Evolutionary conservation across 495 filamentous ascomycete genomes (phyloP), one percentile per base, ranked within the genome.

Genomic region (Wilcoxina mikolae): DNA sequence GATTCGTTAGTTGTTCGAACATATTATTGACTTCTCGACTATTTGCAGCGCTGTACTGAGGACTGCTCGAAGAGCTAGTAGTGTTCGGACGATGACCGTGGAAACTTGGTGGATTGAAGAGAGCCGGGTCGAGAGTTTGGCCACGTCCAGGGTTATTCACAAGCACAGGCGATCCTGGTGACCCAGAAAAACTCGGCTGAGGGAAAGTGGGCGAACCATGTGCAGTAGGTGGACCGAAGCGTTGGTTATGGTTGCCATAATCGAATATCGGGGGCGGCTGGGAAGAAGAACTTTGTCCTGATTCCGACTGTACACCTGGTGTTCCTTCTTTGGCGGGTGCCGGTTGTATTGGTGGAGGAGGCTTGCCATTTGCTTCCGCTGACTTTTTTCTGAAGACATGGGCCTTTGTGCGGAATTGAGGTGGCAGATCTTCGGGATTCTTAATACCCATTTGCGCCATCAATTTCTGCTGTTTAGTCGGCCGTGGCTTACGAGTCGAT

Each of bases 381-480:
- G 53, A 59, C 56, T 81, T 81, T 29, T 78, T 76, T 56, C 76
- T 75, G 22, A 80, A 70, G 53, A 71, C 77, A 58, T 83, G 79
- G 0, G 79, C 76, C 68, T 93, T 95, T 5, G 82, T 76, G 33
- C 84, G 79, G 49, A 89, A 74, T 56, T 81, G 78, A 56, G 83
- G 79, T 0, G 91, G 91, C 0, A 98, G 77, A 55, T 94, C 83
- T 39, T 95, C 93, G 0, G 86, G 85, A 60, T 87, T 82, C 1
- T 83, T 80, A 10, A 98, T 82, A 26, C 87, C 87, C 38, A 87
- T 77, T 58, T 89, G 80, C 5, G 78, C 78, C 78, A 99, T 87
- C 58, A 96, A 75, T 71, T 95, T 96, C 68, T 96, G 90, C 62
- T 95, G 79, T 69, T 99, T 99, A 2, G 91, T 99, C 11, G 91